Evolutionary conservation across 176 grass and related monocot species (phyloP), one percentile per base, ranked within the genome.

Genomic region (Rhynchospora tenuis): DNA sequence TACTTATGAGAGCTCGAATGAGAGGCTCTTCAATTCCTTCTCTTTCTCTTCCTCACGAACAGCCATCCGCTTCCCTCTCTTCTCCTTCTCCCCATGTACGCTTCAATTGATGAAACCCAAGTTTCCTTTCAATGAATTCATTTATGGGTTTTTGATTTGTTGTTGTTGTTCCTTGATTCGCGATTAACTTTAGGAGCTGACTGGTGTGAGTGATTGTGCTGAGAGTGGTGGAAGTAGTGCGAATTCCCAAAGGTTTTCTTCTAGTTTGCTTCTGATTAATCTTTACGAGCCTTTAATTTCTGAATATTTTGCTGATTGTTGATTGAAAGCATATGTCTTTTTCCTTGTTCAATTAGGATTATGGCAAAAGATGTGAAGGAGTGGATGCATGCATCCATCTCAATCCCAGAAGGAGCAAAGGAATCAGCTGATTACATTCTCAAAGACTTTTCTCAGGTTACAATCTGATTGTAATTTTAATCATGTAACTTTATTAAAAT

Each of bases 1-100:
- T 94, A 78, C 88, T 97, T 64, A 87, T 97, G 88, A 88, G 94
- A 83, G 88, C 90, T 58, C 85, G 94, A 29, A 97, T 97, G 90
- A 84, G 88, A 58, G 57, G 50, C 26, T 43, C 64, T 51, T 14
- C 81, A 17, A 48, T 55, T 64, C 61, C 69, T 24, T 20, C 20
- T 55, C 80, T 60, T 19, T 74, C 76, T 12, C 80, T 74, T 59
- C 22, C 83, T 74, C 63, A 56, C 85, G 31, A 82, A 14, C 45
- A 80, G 19, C 89, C 54, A 59, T 77, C 9, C 17, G 29, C 10
- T 31, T 85, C 74, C n/a, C 44, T 79, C 47, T 58, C 3, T 71
- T 46, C 65, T 26, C 59, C 3, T 71, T 46, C 65, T 26, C 59
- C 66, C 59, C 63, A 57, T 81, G 65, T 86, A 66, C 72, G 55